Evolutionary conservation across 78 protist genomes (phyloP), one percentile per base, ranked within the genome.

Genomic region (Chrysochromulina parva): DNA sequence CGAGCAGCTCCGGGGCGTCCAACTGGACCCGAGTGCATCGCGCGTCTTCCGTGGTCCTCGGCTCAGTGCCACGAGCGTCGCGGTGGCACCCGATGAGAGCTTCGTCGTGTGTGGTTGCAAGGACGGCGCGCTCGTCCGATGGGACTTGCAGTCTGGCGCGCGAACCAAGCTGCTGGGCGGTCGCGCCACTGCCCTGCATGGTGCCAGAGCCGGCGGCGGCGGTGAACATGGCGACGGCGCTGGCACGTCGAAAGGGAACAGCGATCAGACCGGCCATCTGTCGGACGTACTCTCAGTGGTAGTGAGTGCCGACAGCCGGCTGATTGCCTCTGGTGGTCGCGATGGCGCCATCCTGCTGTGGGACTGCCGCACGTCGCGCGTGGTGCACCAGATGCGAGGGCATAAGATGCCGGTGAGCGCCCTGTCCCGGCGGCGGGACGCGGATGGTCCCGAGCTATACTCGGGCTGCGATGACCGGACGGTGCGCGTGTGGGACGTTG

Each of bases 401-500:
- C 82, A 74, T 24, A 53, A 55, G 3, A 13, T 3, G 22, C 28
- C 71, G 14, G 60, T 76, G 48, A 48, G 14, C 28, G 59, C 59
- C 22, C 85, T 76, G 59, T 2, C 85, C 19, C 62, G 3, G 47
- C 55, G 86, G 26, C 28, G 58, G 1, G 58, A 78, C 47, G 62
- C 57, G 47, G 11, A 26, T 14, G 19, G 17, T 11, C 26, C n/a
- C 19, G 57, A 74, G 24, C 55, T 48, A 3, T 74, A 48, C 55
- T 74, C 82, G 3, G 82, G 82, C 47, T 88, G 57, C 26, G 54
- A 53, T 54, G 97, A 96, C 58, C 92, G 97, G 54, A 95, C 96
- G 7, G 38, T 96, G 22, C 92, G 91, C 47, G 84, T 96, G 28
- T 96, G 97, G 97, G 88, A 96, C 91, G 88, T 94, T 38, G 73